Evolutionary conservation across 1,284 basidiomycete species (phyloP).

Genomic region (Stygiomarasmius scandens): DNA sequence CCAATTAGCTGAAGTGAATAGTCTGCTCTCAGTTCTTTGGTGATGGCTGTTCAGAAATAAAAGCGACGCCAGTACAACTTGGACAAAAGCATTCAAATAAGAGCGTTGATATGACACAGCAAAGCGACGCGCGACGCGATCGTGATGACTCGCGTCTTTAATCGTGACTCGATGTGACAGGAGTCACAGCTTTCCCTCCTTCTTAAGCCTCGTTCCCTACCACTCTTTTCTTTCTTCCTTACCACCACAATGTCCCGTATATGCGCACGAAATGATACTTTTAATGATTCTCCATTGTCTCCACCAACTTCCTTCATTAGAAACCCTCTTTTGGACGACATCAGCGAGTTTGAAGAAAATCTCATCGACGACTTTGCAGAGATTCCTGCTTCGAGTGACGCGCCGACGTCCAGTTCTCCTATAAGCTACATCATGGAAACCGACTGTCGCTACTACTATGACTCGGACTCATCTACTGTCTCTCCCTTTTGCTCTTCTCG

Average conservation of each 20-base stretch:
- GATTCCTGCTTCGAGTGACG: background rate
- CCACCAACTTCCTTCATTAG: background rate
- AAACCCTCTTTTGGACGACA: background rate
- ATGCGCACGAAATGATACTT: background rate
- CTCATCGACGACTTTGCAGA: background rate
- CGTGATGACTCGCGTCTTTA: too few species aligned
- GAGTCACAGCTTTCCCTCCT: too few species aligned
- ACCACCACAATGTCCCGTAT: background rate
- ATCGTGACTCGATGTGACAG: too few species aligned
- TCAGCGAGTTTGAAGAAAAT: conserved; percentile 4
- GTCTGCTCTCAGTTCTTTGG: too few species aligned
- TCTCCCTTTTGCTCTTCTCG: conserved; percentile 4
- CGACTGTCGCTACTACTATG: background rate
- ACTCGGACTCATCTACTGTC: background rate
- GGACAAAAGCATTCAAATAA: too few species aligned
- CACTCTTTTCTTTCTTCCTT: background rate
- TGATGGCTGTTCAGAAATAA: too few species aligned
- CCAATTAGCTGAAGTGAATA: too few species aligned
- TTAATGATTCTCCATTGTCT: background rate
- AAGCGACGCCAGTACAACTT: too few species aligned
- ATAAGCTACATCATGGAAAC: background rate
- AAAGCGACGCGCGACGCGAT: too few species aligned
- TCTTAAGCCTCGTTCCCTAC: background rate
- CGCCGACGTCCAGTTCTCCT: conserved; percentile 2
- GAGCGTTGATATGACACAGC: too few species aligned